A percentile compares a stretch with the other conserved stretches of the same genome.
Conservation (phyloP, 768 basidiomycete genomes). For the Suillus ampliporus region DNA sequence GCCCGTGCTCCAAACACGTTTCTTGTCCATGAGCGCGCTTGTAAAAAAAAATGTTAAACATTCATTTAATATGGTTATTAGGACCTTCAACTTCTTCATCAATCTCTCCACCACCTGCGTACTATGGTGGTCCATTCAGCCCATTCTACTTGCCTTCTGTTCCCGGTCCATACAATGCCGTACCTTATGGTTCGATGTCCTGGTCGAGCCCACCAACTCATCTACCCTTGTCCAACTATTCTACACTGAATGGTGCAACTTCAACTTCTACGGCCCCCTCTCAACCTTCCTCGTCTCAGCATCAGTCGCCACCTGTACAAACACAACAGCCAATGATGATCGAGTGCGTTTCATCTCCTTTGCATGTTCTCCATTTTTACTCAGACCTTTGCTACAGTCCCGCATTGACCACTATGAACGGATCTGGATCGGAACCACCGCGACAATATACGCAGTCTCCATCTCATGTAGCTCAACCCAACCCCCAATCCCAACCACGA, state of each 20-base stretch:
- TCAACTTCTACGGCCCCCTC: conserved; percentile 43
- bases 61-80: conserved; percentile 19
- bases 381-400: conserved; percentile 49
- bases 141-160: conserved; percentile 47
- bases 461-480: conserved; percentile 43
- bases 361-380: conserved; percentile 13
- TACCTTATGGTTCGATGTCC: conserved; percentile 55
- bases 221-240: conserved; percentile 74
- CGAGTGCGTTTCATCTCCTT: conserved; percentile 57
- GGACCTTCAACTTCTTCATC: conserved; percentile 48
- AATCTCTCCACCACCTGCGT: conserved; percentile 45
- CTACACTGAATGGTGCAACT: conserved; percentile 80
- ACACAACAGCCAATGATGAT: conserved; percentile 58
- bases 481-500: conserved; percentile 41
- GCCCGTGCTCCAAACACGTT: conserved; percentile 26
- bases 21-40: conserved; percentile 10
- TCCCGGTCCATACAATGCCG: conserved; percentile 55
- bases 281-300: conserved; percentile 36
- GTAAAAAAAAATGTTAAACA: conserved; percentile 17
- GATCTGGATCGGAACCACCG: conserved; percentile 48
- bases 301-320: conserved; percentile 30
- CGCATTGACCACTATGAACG: conserved; percentile 62
- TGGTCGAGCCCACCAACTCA: conserved; percentile 50
- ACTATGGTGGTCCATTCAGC: conserved; percentile 48
- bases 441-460: conserved; percentile 52